A percentile compares a stretch with the other conserved stretches of the same genome.
Conservation (phyloP, 495 filamentous ascomycete species). For the Penicillium crystallinum region DNA sequence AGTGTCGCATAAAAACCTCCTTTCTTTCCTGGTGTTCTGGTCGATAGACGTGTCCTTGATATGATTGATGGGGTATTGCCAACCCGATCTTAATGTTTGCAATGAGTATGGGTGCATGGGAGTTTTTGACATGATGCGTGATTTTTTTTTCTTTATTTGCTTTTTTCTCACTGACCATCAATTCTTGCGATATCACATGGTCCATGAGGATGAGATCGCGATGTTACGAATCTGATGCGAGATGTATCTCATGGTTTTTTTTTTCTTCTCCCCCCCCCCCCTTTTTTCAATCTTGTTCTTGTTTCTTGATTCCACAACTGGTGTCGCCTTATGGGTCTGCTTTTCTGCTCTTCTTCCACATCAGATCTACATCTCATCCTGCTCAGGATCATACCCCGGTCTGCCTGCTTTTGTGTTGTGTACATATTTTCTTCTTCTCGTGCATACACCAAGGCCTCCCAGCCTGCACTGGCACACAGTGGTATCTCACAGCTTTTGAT, state of each 20-base stretch:
- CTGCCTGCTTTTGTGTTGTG: slow-evolving; percentile 16
- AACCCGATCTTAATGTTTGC: slow-evolving; percentile 19
- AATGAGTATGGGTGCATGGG: slow-evolving; percentile 24
- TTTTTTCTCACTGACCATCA: slow-evolving; percentile 13
- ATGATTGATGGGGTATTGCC: slow-evolving; percentile 6
- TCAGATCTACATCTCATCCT: slow-evolving; percentile 8
- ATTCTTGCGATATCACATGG: slow-evolving; percentile 18
- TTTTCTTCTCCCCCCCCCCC: slow-evolving; percentile 14
- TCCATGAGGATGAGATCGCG: slow-evolving; percentile 16
- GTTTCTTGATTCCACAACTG: slow-evolving; percentile 1
- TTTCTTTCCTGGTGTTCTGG: background rate
- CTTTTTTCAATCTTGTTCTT: no score
- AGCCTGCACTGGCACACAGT: background rate
- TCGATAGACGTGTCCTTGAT: slow-evolving; percentile 21
- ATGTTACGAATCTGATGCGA: slow-evolving; percentile 28
- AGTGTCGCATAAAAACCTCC: slow-evolving; percentile 42
- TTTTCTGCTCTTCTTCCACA: slow-evolving; percentile 1
- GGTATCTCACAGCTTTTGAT: background rate
- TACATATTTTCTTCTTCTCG: slow-evolving; percentile 24
- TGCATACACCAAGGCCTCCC: slow-evolving; percentile 14
- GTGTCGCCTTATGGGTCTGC: slow-evolving; percentile 2
- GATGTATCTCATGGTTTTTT: slow-evolving; percentile 27
- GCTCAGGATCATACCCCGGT: slow-evolving; percentile 16
- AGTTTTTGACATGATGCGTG: slow-evolving; percentile 19
- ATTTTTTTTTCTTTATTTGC: slow-evolving; percentile 6